Evolutionary conservation across 1,139 yeast genomes (phyloP).

Genomic region (Kodamaea suecica): DNA sequence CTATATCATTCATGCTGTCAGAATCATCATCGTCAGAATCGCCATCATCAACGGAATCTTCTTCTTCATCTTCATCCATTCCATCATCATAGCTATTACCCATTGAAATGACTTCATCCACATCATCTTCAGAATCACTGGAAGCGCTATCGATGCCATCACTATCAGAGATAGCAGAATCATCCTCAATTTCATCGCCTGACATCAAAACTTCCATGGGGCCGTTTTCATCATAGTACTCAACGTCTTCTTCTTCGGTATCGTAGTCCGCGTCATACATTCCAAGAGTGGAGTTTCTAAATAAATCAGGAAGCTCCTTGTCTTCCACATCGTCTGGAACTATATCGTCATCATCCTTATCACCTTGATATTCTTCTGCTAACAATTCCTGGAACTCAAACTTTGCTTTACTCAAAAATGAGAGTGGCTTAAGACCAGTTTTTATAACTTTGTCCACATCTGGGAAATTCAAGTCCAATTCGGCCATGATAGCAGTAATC

Average conservation of each 20-base stretch:
- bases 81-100: constrained; percentile 23
- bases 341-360: constrained; percentile 56
- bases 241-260: constrained; percentile 46
- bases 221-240: constrained; percentile 29
- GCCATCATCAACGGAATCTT: constrained; percentile 20
- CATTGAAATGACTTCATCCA: constrained; percentile 20
- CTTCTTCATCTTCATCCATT: constrained; percentile 17
- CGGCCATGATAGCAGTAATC: constrained; percentile 57
- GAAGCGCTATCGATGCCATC: constrained; percentile 27
- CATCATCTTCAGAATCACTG: constrained; percentile 22
- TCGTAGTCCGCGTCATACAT: constrained; percentile 88
- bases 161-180: constrained; percentile 11
- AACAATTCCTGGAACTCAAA: constrained; percentile 57
- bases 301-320: constrained; percentile 75
- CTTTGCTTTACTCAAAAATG: constrained; percentile 60
- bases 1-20: constrained; percentile 33
- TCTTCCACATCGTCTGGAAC: constrained; percentile 55
- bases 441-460: constrained; percentile 57
- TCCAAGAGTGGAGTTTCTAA: constrained; percentile 85
- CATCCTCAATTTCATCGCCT: constrained; percentile 31
- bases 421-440: constrained; percentile 57
- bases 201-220: constrained; percentile 37
- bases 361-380: constrained; percentile 44
- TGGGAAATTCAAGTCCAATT: constrained; percentile 70
- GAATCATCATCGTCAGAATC: constrained; percentile 18